Percentiles rank a stretch among this genome's conserved stretches.
phyloP scores from a whole-genome alignment of 129 eudicot species.

The Smallanthus sonchifolius region DNA sequence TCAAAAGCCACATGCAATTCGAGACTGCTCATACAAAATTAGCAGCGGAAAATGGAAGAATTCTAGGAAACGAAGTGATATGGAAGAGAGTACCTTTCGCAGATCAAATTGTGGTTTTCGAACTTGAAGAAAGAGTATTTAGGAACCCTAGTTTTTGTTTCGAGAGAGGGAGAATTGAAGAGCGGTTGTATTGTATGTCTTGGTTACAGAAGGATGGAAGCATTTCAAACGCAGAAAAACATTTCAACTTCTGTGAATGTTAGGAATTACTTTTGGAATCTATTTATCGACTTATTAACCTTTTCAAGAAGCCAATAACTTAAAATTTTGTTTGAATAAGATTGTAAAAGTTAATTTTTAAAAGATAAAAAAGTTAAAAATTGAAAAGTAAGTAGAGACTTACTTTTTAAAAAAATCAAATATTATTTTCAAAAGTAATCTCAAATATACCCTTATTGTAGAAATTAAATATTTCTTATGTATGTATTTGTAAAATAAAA shows the following conservation, averaged over 20 bases:
- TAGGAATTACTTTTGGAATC: too few species aligned
- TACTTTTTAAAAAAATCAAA: too few species aligned
- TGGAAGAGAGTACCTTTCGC: constrained; percentile 12
- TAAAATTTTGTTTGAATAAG: too few species aligned
- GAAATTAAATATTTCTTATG: not conserved
- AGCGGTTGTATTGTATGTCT: not conserved
- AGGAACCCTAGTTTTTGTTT: constrained; percentile 25
- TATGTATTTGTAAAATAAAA: not conserved
- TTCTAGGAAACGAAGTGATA: not conserved
- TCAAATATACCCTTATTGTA: too few species aligned
- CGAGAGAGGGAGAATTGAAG: constrained; percentile 3
- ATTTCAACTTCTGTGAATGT: constrained; percentile 14
- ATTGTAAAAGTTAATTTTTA: too few species aligned
- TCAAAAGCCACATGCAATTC: constrained; percentile 17
- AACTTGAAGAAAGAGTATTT: constrained; percentile 15
- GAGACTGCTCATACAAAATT: not conserved
- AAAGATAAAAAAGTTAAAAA: too few species aligned
- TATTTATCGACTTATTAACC: too few species aligned
- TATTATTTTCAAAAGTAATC: too few species aligned
- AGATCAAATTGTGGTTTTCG: constrained; percentile 16
- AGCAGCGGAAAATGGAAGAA: not conserved
- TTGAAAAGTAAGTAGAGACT: too few species aligned
- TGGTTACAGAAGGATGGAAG: constrained; percentile 16
- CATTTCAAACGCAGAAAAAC: constrained; percentile 21
- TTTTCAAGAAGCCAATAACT: too few species aligned